Conservation (phyloP, 1,139 yeast species). For the Pneumocystis canis region DNA sequence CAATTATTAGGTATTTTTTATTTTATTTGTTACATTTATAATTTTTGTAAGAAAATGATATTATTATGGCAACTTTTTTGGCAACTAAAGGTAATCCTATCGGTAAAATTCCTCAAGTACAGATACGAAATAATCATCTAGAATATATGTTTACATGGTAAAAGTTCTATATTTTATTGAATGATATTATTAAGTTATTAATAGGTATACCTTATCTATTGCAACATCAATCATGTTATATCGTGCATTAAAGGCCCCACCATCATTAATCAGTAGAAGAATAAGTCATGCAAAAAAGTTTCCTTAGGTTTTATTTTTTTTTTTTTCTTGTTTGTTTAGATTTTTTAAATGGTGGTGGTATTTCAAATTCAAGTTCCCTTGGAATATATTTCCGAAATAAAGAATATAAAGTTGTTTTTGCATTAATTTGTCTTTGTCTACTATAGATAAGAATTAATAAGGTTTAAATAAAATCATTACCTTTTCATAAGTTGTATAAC, state of each 20-base stretch:
- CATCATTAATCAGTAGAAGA: neutral
- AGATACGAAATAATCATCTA: slow-evolving; percentile 73
- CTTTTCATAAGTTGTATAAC: slow-evolving; percentile 20
- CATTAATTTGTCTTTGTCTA: neutral
- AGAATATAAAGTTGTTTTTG: neutral
- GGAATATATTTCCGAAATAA: slow-evolving; percentile 1
- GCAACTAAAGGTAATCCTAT: slow-evolving; percentile 76
- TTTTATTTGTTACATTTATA: neutral
- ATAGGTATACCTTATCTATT: neutral
- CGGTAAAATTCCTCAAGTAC: slow-evolving; percentile 66
- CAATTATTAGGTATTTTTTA: slow-evolving; percentile 30
- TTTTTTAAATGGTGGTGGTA: neutral
- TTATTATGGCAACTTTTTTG: slow-evolving; percentile 13
- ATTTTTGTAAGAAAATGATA: slow-evolving; percentile 12
- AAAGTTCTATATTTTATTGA: slow-evolving; percentile 21
- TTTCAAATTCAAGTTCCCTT: neutral
- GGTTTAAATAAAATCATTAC: slow-evolving; percentile 5
- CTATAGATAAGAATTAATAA: neutral
- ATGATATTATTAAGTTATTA: neutral
- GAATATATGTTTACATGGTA: slow-evolving; percentile 94
- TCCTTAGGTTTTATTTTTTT: neutral
- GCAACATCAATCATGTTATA: slow-evolving; percentile 2
- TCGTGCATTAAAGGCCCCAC: neutral
- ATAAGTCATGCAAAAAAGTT: neutral
- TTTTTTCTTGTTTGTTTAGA: neutral